phyloP scores from a whole-genome alignment of 176 grass and related monocot genomes.

The Themeda triandra region DNA sequence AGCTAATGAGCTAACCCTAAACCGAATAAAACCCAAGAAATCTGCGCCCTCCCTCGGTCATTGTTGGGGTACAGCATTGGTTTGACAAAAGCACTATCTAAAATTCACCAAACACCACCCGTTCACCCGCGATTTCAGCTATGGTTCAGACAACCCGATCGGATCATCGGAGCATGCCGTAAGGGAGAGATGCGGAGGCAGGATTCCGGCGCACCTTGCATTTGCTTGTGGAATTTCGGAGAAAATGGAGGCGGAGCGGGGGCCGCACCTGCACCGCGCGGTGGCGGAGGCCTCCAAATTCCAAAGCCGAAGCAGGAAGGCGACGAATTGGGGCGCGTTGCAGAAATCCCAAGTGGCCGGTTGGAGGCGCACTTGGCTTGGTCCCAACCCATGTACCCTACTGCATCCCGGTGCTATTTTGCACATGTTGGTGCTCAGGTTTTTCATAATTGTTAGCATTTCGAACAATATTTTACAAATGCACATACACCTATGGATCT shows the following conservation, averaged over 20 bases:
- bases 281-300: neutral
- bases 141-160: neutral
- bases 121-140: neutral
- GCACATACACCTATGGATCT: too few relatives aligned
- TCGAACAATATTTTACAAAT: too few relatives aligned
- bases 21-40: neutral
- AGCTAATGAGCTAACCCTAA: constrained; percentile 10
- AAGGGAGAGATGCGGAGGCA: neutral
- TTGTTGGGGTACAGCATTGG: neutral
- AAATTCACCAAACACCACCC: neutral
- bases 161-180: neutral
- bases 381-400: too few relatives aligned
- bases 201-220: constrained; percentile 10
- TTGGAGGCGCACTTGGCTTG: too few relatives aligned
- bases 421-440: too few relatives aligned
- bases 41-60: neutral
- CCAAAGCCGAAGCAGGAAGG: neutral
- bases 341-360: too few relatives aligned
- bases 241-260: neutral
- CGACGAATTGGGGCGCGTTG: neutral
- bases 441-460: too few relatives aligned
- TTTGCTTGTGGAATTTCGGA: neutral
- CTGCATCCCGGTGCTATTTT: too few relatives aligned
- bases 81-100: neutral
- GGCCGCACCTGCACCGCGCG: neutral